Evolutionary conservation across 2,329 filamentous ascomycete species (phyloP).

Genomic region (Penicillium fuscoglaucum): DNA sequence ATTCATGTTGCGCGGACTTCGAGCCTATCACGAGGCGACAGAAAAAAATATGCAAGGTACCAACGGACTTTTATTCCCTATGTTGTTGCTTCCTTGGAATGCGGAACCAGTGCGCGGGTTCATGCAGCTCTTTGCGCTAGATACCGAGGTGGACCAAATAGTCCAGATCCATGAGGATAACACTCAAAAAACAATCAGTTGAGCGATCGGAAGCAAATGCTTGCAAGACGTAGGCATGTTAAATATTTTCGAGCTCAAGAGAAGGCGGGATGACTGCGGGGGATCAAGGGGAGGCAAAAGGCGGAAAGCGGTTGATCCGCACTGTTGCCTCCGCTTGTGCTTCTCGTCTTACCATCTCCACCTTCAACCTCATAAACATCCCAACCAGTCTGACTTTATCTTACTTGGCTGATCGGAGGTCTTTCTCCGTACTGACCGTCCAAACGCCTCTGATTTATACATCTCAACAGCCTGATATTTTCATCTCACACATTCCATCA

Average conservation of each 20-base stretch:
- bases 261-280: constrained; percentile 18
- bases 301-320: constrained; percentile 27
- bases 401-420: constrained; percentile 9
- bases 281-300: constrained; percentile 17
- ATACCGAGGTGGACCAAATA: constrained; percentile 22
- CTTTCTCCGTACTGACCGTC: constrained; percentile 6
- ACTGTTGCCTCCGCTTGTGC: constrained; percentile 17
- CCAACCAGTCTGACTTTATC: not conserved
- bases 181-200: constrained; percentile 13
- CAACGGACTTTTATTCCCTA: not conserved
- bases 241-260: constrained; percentile 6
- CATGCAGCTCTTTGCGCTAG: constrained; percentile 16
- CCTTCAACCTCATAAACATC: constrained; percentile 1
- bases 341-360: constrained; percentile 16
- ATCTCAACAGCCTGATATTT: constrained; percentile 2
- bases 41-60: not conserved
- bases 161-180: constrained; percentile 24
- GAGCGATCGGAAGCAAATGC: constrained; percentile 3
- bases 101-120: constrained; percentile 17
- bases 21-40: not conserved
- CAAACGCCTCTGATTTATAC: not conserved
- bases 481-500: constrained; percentile 31
- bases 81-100: constrained; percentile 5
- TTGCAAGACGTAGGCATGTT: constrained; percentile 2
- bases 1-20: constrained; percentile 27